Base-by-base conservation (phyloP, 345 rosid genomes). In the Laguncularia racemosa region DNA sequence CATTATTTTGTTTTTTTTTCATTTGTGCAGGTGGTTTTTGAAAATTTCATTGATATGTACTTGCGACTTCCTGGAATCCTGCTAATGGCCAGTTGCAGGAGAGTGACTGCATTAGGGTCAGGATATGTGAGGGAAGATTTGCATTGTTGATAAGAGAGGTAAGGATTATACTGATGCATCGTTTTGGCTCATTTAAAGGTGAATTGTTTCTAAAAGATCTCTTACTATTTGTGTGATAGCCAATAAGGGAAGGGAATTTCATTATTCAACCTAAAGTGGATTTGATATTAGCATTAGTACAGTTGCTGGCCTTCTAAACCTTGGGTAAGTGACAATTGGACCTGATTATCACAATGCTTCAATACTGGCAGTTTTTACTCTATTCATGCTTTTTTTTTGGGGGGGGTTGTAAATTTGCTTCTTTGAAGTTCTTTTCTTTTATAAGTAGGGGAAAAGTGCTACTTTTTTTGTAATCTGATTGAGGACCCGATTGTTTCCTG, bases 181-280 rank as follows among this genome's bases (percentile, higher is more conserved):
- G 20, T 19, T 51, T 51, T 17, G 3, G 6, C 56, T 81, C 23
- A 48, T 65, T n/a, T 56, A 43, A 61, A 40, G 20, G 48, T 49
- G 23, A 62, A 64, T 61, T 51, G 20, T 50, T 65, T 63, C 59
- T 53, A 65, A 20, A 54, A 61, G 26, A 44, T 75, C 66, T 58
- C 50, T 58, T 61, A 38, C 65, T 12, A 33, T 59, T 60, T 57
- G 47, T 76, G 16, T 76, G 57, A 53, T 60, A 95, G 99, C 99
- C 99, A 38, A 88, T 95, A 48, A 81, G 96, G 79, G 99, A 95
- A 84, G 99, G 99, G 64, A 83, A 90, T 74, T 90, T 90, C 82
- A 90, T 95, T 73, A 88, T 95, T 75, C 99, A 95, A 73, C 99
- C 97, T 20, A 95, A 95, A 81, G 99, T 95, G 64, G 99, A 90